Evolutionary conservation across 352 stramenopile genomes (phyloP).

Genomic region (Lagenidium sp.): DNA sequence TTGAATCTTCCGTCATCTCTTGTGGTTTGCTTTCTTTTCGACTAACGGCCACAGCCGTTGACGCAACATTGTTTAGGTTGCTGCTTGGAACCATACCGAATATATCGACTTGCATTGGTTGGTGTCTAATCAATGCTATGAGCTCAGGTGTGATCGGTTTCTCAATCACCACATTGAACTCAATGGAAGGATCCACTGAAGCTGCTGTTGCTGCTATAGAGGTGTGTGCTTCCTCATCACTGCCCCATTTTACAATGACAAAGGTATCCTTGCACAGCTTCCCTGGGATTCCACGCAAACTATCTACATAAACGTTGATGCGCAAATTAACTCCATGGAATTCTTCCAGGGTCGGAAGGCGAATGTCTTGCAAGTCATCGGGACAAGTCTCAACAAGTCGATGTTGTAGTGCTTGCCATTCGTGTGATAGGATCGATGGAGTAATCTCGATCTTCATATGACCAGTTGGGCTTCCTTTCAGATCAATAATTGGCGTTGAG

Average conservation of each 20-base stretch:
- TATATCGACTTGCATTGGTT: constrained; percentile 46
- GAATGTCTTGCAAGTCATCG: constrained; percentile 22
- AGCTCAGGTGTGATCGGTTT: constrained; percentile 37
- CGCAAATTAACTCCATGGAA: constrained; percentile 52
- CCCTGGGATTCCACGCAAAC: constrained; percentile 47
- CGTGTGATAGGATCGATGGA: constrained; percentile 53
- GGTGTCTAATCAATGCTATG: constrained; percentile 25
- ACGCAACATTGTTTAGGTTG: constrained; percentile 65
- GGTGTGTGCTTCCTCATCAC: constrained; percentile 22
- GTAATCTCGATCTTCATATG: constrained; percentile 48
- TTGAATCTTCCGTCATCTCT: constrained; percentile 8
- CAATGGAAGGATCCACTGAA: constrained; percentile 47
- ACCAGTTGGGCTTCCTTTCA: constrained; percentile 23
- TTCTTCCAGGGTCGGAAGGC: constrained; percentile 28
- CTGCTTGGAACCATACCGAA: constrained; percentile 71
- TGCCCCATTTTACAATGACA: constrained; percentile 43
- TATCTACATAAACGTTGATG: constrained; percentile 37
- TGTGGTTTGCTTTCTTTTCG: constrained; percentile 11
- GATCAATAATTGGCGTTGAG: constrained; percentile 46
- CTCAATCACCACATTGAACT: constrained; percentile 53
- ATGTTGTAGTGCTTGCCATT: constrained; percentile 67
- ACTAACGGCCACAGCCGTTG: constrained; percentile 27
- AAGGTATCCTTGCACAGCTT: constrained; percentile 67
- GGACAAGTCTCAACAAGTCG: constrained; percentile 45
- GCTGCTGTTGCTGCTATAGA: constrained; percentile 32